Evolutionary conservation across 2,329 filamentous ascomycete species (phyloP), one percentile per base, ranked within the genome.

Genomic region (Chaetomium sp.): DNA sequence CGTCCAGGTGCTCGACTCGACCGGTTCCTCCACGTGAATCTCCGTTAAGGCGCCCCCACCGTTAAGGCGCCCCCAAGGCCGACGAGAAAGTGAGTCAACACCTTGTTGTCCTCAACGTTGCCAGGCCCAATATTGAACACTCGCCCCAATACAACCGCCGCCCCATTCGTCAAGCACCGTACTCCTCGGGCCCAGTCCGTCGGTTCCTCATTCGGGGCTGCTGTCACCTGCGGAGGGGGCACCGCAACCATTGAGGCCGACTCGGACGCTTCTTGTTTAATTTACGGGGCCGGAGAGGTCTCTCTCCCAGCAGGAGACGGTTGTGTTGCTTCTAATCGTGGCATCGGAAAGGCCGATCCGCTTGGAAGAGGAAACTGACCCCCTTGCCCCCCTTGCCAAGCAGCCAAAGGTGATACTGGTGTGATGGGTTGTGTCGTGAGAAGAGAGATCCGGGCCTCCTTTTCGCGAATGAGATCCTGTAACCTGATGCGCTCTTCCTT

Each of bases 241-340:
- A 1, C 1, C 2, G 19, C n/a, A 11, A 6, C 34, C 6, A 36
- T 5, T 37, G 33, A 5, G 19, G 48, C 33, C 27, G 4, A 14
- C 11, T 52, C 53, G 3, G 37, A 34, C 6, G 37, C 37, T 37
- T 55, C 53, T 19, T 37, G 43, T 32, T 55, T 52, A 10, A 55
- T 55, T 5, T 37, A 55, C 3, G 44, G 27, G 9, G 19, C 4
- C 2, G 41, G 37, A 6, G 55, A 50, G 10, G 2, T 12, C n/a
- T 19, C 33, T 12, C 9, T 37, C 14, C n/a, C 5, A 6, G 33
- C 7, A 5, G 32, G 7, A 4, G 32, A 1, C 7, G 19, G 12
- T 3, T 19, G 9, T 12, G 33, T 27, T 27, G 19, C 19, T 27
- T 27, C 19, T 27, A 27, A 27, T 27, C 19, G 19, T 27, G 19